phyloP scores from a whole-genome alignment of 441 rosid genomes.

The Corymbia citriodora region DNA sequence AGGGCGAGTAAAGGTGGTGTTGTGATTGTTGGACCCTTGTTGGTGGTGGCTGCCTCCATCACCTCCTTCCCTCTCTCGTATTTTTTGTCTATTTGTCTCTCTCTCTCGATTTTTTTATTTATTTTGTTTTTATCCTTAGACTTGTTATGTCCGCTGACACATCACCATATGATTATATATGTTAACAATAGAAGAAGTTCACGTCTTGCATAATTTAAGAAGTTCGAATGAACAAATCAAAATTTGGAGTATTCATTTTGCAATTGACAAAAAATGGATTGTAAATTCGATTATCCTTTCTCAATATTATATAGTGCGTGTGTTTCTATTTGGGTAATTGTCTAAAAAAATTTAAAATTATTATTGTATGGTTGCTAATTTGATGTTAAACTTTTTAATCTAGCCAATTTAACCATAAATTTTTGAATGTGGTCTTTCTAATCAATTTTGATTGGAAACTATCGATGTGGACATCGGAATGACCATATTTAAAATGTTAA shows the following conservation, averaged over 20 bases:
- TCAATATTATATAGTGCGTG: background rate
- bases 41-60: too few species aligned
- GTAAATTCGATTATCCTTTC: background rate
- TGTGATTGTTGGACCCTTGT: too few species aligned
- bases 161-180: too few species aligned
- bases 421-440: accelerated
- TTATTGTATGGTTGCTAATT: accelerated
- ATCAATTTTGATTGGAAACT: background rate
- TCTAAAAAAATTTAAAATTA: background rate
- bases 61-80: too few species aligned
- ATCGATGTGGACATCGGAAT: accelerated
- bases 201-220: background rate
- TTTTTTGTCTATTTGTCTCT: too few species aligned
- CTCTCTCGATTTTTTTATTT: too few species aligned
- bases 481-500: background rate
- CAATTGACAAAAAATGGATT: background rate
- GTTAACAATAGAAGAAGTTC: background rate
- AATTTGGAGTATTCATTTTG: background rate
- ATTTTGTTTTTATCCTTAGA: too few species aligned
- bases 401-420: background rate
- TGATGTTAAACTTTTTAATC: background rate
- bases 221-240: background rate
- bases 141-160: too few species aligned
- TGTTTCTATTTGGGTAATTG: background rate
- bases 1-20: too few species aligned